Base-by-base conservation (phyloP, 2,329 filamentous ascomycete species). In the Aspergillus brasiliensis region DNA sequence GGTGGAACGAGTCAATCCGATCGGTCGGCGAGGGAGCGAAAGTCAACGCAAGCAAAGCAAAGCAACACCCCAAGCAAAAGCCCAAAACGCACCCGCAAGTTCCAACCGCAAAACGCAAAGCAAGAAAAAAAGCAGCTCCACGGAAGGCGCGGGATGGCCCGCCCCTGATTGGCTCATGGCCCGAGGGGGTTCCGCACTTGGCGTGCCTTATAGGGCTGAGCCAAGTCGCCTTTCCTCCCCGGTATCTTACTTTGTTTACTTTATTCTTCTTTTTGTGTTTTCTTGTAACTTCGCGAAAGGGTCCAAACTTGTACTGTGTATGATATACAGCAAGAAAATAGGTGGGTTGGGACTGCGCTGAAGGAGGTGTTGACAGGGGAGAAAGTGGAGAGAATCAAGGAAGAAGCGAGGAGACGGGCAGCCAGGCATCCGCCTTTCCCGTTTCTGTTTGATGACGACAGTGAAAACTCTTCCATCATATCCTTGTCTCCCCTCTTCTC, bases 151-250 rank as follows among this genome's bases (percentile, higher is more conserved):
- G 46, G 46, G 15, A 11, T 8, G 8, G 8, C 25, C 23, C 46
- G 38, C 13, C 25, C n/a, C 40, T 46, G 52, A 55, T 55, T 55
- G 52, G 52, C 52, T 34, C 7, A 11, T 44, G 38, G 25, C 3
- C 21, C 10, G 51, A 23, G 8, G 27, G 27, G 5, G 40, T 19
- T 55, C 52, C 52, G 52, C 52, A 55, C 52, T 55, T 55, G 52
- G 52, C 52, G 42, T 55, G 51, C 52, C 52, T 55, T 55, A 55
- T 55, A 55, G 52, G 52, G 52, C 52, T 55, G 52, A 55, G 46
- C 46, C 46, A 49, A 49, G 46, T 49, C 46, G 46, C 31, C 25
- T 27, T 31, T n/a, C 15, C 25, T 49, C 46, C 15, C 27, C 23
- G 46, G 31, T 34, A 34, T 34, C 31, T 34, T 34, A 15, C 11